Percentiles rank a stretch among this genome's conserved stretches.
phyloP scores from a whole-genome alignment of 345 rosid genomes.

The Ailanthus altissimus region DNA sequence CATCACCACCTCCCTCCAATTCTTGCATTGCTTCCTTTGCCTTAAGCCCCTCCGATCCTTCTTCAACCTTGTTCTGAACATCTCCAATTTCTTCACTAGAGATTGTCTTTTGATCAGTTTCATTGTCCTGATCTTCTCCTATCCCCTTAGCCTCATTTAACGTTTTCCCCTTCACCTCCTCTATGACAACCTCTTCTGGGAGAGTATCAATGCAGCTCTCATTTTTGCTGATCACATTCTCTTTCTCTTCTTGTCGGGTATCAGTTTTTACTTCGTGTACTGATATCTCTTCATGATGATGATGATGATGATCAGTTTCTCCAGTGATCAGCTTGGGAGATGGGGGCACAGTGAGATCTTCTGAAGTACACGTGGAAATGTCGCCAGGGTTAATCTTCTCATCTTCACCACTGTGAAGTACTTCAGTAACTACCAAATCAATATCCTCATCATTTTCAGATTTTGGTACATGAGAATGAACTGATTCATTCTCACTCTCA shows the following conservation, averaged over 20 bases:
- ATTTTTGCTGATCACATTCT: not conserved
- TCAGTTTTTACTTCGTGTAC: not conserved
- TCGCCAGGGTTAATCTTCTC: slow-evolving; percentile 23
- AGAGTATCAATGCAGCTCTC: not conserved
- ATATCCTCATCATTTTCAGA: slow-evolving; percentile 20
- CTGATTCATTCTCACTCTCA: slow-evolving; percentile 25
- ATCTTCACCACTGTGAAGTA: slow-evolving; percentile 23
- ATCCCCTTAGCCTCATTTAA: slow-evolving; percentile 25
- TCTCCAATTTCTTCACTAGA: slow-evolving; percentile 18
- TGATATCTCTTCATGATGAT: slow-evolving; percentile 14
- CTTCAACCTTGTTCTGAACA: slow-evolving; percentile 25
- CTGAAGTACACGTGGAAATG: slow-evolving; percentile 18
- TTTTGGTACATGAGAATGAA: slow-evolving; percentile 24
- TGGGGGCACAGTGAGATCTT: slow-evolving; percentile 21
- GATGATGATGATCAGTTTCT: slow-evolving; percentile 1
- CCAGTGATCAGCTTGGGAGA: not conserved
- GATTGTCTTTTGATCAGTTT: not conserved
- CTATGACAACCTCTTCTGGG: slow-evolving; percentile 26
- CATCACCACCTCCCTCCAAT: slow-evolving; percentile 9
- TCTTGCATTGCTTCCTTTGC: slow-evolving; percentile 18
- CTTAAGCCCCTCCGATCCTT: slow-evolving; percentile 20
- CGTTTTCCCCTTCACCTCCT: slow-evolving; percentile 16
- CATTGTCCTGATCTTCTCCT: not conserved
- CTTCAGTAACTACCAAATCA: slow-evolving; percentile 26
- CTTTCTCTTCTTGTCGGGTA: not conserved